Percentiles rank a stretch among this genome's conserved stretches.
Conservation (phyloP, 768 basidiomycete genomes). For the Gymnopilus dilepis region DNA sequence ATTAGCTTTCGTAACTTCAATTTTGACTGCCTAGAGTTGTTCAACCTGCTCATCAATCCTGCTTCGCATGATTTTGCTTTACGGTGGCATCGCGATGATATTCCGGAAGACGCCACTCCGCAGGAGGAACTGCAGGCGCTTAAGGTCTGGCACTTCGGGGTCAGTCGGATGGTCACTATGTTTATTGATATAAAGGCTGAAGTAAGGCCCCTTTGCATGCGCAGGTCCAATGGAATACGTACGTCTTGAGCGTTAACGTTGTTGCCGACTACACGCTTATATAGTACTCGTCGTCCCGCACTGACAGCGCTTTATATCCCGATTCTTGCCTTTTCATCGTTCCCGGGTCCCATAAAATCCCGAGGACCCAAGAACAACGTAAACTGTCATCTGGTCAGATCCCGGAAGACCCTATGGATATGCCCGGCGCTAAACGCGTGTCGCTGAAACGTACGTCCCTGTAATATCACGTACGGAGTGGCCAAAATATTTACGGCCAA, state of each 20-base stretch:
- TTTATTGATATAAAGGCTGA: background rate
- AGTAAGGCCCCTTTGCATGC: background rate
- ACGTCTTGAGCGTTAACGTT: conserved; percentile 29
- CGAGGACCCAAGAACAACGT: conserved; percentile 64
- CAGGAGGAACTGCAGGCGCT: conserved; percentile 68
- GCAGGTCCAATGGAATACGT: conserved; percentile 87
- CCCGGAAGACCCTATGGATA: conserved; percentile 62
- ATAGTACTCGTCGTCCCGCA: no score
- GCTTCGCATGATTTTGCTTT: conserved; percentile 66
- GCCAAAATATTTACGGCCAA: background rate
- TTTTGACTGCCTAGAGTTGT: conserved; percentile 54
- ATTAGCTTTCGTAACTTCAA: background rate
- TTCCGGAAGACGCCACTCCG: conserved; percentile 57
- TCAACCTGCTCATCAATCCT: conserved; percentile 80
- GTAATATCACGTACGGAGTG: background rate
- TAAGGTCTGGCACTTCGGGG: conserved; percentile 66
- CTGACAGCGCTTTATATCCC: conserved; percentile 71
- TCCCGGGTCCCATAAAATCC: conserved; percentile 65
- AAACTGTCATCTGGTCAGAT: conserved; percentile 54
- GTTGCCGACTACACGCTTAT: no score
- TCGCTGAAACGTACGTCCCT: conserved; percentile 55
- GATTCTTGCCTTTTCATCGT: conserved; percentile 76
- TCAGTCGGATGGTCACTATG: conserved; percentile 34
- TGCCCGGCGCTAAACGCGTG: conserved; percentile 71
- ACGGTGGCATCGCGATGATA: conserved; percentile 83